Evolutionary conservation across 306 rosid species (phyloP).

Genomic region (Trifolium subterraneum): DNA sequence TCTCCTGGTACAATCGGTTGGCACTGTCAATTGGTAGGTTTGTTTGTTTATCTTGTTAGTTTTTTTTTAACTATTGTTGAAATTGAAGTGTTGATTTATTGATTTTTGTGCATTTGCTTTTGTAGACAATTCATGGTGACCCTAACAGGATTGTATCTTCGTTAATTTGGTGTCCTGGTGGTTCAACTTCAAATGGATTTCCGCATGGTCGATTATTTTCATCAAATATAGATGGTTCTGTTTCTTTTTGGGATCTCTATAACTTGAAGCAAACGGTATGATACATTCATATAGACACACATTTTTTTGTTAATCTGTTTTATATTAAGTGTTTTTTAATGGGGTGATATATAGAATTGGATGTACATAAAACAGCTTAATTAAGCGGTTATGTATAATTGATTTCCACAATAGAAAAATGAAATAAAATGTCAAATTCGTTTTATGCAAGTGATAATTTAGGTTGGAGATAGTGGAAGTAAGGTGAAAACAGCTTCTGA

Average conservation of each 20-base stretch:
- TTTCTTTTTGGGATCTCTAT: conserved; percentile 85
- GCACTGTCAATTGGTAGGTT: conserved; percentile 88
- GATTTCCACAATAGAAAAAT: background rate
- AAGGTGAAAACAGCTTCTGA: background rate
- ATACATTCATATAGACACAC: background rate
- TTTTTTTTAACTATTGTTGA: background rate
- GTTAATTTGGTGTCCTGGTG: conserved; percentile 79
- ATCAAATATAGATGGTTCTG: conserved; percentile 78
- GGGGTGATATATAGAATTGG: background rate
- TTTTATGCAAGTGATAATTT: background rate
- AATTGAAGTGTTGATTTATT: too few relatives aligned
- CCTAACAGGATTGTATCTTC: conserved; percentile 70
- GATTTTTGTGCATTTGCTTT: background rate
- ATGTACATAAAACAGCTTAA: background rate
- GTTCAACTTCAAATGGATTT: conserved; percentile 43
- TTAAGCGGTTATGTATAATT: background rate
- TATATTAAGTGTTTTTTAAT: background rate
- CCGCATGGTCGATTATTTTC: conserved; percentile 80
- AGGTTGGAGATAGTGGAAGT: background rate
- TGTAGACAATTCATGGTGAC: conserved; percentile 82
- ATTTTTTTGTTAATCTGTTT: background rate
- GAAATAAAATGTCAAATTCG: background rate
- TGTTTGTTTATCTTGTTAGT: background rate
- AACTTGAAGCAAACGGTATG: conserved; percentile 78
- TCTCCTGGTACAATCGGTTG: conserved; percentile 93